A percentile compares a stretch with the other conserved stretches of the same genome.
Evolutionary conservation across 352 stramenopile genomes (phyloP).

Genomic region (Globisporangium iwayamae): DNA sequence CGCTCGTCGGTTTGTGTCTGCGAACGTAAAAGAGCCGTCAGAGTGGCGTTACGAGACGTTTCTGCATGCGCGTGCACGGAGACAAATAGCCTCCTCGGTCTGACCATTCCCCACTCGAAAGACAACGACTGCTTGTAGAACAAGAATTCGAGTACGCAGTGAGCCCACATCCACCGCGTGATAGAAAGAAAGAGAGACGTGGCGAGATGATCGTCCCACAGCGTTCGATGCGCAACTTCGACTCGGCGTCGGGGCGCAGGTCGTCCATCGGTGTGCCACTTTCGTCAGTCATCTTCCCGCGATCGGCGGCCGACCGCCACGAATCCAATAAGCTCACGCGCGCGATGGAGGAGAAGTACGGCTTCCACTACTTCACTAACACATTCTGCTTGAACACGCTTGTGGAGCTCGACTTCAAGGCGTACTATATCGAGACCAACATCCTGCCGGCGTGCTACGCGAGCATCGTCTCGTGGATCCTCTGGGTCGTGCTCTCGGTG

Average conservation of each 20-base stretch:
- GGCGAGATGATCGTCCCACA: slow-evolving; percentile 4
- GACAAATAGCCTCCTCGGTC: background rate
- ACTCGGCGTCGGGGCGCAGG: slow-evolving; percentile 20
- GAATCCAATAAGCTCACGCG: slow-evolving; percentile 64
- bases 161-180: background rate
- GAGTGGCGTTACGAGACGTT: background rate
- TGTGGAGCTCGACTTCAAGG: slow-evolving; percentile 74
- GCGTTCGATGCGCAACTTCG: slow-evolving; percentile 5
- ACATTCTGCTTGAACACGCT: slow-evolving; percentile 53
- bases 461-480: slow-evolving; percentile 47
- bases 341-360: slow-evolving; percentile 75
- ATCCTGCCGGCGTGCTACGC: slow-evolving; percentile 60
- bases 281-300: slow-evolving; percentile 69
- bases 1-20: background rate
- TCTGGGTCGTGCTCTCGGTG: slow-evolving; percentile 48
- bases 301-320: slow-evolving; percentile 58
- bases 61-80: background rate
- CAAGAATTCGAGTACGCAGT: background rate
- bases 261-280: slow-evolving; percentile 63
- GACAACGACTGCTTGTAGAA: background rate
- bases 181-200: background rate
- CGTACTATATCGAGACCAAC: slow-evolving; percentile 73
- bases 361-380: slow-evolving; percentile 83
- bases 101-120: background rate
- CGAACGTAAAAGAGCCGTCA: background rate